Conservation (phyloP, 2,329 filamentous ascomycete genomes). For the Amauroascus niger region DNA sequence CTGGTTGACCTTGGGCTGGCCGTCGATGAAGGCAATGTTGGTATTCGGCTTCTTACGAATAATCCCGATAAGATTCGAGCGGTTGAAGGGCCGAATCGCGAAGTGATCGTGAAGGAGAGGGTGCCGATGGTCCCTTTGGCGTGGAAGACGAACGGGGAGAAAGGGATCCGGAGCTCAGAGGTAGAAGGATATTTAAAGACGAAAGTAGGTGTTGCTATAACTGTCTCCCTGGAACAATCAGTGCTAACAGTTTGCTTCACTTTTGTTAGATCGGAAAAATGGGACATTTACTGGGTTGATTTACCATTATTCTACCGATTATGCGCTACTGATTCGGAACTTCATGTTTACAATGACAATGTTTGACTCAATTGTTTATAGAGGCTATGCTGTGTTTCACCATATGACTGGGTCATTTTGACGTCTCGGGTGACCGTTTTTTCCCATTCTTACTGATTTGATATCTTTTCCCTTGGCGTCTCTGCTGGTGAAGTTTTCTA, state of each 20-base stretch:
- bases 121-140: conserved; percentile 93
- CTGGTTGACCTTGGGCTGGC: conserved; percentile 69
- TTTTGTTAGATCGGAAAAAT: conserved; percentile 65
- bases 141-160: conserved; percentile 69
- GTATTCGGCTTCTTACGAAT: conserved; percentile 77
- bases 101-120: conserved; percentile 77
- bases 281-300: conserved; percentile 59
- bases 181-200: conserved; percentile 90
- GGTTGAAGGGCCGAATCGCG: conserved; percentile 80
- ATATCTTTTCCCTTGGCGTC: background rate
- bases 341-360: background rate
- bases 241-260: conserved; percentile 1
- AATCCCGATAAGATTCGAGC: conserved; percentile 95
- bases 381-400: background rate
- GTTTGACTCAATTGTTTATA: background rate
- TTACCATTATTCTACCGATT: too few species aligned
- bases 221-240: too few species aligned
- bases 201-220: conserved; percentile 54
- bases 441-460: background rate
- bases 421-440: background rate
- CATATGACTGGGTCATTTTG: background rate
- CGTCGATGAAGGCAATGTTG: conserved; percentile 49
- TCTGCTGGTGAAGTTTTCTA: background rate
- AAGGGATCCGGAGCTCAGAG: conserved; percentile 76
- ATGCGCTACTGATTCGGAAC: background rate